phyloP scores from a whole-genome alignment of 2,329 filamentous ascomycete genomes.

The Aspergillus niger region DNA sequence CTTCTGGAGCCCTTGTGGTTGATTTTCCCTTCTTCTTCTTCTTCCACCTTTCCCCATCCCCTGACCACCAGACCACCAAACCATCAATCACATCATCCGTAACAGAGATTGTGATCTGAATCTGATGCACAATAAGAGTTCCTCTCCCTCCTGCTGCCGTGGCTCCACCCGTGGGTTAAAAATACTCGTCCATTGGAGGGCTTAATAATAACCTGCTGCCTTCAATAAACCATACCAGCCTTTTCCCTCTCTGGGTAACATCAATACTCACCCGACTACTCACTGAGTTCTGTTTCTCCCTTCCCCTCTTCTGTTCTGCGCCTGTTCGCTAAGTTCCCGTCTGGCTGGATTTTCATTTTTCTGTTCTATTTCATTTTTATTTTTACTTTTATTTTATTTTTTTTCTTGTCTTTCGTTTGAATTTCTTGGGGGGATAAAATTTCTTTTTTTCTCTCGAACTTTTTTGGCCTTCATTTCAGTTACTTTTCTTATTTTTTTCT shows the following conservation, averaged over 20 bases:
- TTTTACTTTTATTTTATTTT: neutral
- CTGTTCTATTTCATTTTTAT: constrained; percentile 1
- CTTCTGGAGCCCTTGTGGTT: neutral
- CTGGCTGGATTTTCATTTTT: neutral
- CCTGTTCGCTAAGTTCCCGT: too few species aligned
- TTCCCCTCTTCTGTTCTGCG: too few species aligned
- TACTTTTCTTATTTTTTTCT: constrained; percentile 9
- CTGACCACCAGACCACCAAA: too few species aligned
- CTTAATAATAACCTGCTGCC: constrained; percentile 1
- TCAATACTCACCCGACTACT: neutral
- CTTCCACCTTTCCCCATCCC: neutral
- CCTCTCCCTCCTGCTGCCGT: neutral
- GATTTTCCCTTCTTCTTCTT: neutral
- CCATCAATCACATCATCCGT: too few species aligned
- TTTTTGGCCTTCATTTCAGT: constrained; percentile 7
- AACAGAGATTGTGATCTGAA: neutral
- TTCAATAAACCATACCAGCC: neutral
- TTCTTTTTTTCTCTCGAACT: neutral
- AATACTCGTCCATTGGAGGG: neutral
- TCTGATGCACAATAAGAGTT: neutral
- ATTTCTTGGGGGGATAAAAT: neutral
- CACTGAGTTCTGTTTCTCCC: too few species aligned
- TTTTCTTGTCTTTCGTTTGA: constrained; percentile 9
- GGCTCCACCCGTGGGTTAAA: constrained; percentile 1
- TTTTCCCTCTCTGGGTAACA: neutral